Evolutionary conservation across 371 early-diverging fungal species (phyloP).

Genomic region (Smittium culicis): DNA sequence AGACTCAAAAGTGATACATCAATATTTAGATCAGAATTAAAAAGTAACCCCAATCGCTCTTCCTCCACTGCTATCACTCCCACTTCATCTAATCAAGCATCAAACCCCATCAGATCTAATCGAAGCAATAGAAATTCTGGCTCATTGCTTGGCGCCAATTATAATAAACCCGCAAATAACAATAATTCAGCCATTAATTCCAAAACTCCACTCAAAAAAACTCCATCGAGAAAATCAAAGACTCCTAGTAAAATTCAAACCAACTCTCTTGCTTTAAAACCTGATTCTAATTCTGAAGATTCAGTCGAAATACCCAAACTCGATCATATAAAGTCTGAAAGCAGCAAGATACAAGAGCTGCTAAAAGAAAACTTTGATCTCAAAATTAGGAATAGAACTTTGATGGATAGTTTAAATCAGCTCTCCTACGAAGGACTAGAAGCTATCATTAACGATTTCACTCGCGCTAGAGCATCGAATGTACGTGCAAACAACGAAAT

Average conservation of each 20-base stretch:
- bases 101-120: not conserved
- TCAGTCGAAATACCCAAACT: not conserved
- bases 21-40: not conserved
- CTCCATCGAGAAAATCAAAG: not conserved
- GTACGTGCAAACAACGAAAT: constrained; percentile 5
- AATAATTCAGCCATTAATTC: not conserved
- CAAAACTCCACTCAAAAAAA: not conserved
- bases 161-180: not conserved
- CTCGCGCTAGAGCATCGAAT: constrained; percentile 5
- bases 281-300: not conserved
- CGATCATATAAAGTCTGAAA: constrained; percentile 3
- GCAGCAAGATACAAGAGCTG: constrained; percentile 9
- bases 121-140: not conserved
- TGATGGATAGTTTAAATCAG: constrained; percentile 11
- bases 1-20: not conserved
- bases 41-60: too few relatives aligned
- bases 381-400: constrained; percentile 11
- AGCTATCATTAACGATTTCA: constrained; percentile 3
- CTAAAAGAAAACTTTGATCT: constrained; percentile 14
- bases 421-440: constrained; percentile 9
- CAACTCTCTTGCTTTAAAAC: not conserved
- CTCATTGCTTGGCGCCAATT: not conserved
- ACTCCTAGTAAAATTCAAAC: not conserved
- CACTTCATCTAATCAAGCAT: not conserved
- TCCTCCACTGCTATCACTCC: not conserved